phyloP scores from a whole-genome alignment of 2,329 filamentous ascomycete species.

The Catunica adiposa region DNA sequence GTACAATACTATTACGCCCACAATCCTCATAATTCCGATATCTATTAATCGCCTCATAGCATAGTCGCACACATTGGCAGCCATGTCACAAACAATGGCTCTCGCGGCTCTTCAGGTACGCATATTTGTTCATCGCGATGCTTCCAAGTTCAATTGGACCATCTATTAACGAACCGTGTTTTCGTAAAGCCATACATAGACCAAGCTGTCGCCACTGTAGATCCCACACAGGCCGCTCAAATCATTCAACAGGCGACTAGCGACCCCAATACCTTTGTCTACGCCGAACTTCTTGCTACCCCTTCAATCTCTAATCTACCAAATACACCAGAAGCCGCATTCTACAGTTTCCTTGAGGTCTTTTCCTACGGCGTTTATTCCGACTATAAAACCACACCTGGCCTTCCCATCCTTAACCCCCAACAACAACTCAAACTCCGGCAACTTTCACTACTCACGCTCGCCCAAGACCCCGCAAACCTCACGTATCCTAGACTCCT shows the following conservation, averaged over 20 bases:
- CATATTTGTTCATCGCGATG: not conserved
- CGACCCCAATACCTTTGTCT: conserved; percentile 79
- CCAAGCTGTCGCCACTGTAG: conserved; percentile 70
- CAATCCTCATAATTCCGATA: not conserved
- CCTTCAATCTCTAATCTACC: conserved; percentile 62
- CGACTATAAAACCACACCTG: conserved; percentile 41
- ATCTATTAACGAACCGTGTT: not conserved
- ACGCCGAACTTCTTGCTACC: conserved; percentile 76
- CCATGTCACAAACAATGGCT: conserved; percentile 59
- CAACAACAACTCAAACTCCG: conserved; percentile 72
- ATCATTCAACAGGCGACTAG: conserved; percentile 78
- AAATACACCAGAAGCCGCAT: conserved; percentile 26
- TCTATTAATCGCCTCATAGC: too few relatives aligned
- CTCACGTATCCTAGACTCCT: conserved; percentile 61
- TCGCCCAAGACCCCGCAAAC: conserved; percentile 49
- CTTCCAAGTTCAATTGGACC: not conserved
- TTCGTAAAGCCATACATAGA: conserved; percentile 67
- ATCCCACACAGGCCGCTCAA: conserved; percentile 69
- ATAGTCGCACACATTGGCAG: too few relatives aligned
- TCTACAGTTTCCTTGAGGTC: conserved; percentile 62
- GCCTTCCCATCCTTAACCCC: conserved; percentile 54
- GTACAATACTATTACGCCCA: not conserved
- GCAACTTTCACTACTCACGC: conserved; percentile 72
- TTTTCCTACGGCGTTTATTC: conserved; percentile 87
- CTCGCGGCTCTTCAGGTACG: conserved; percentile 45